Evolutionary conservation across 441 rosid species (phyloP).

Genomic region (Populus hybrid): DNA sequence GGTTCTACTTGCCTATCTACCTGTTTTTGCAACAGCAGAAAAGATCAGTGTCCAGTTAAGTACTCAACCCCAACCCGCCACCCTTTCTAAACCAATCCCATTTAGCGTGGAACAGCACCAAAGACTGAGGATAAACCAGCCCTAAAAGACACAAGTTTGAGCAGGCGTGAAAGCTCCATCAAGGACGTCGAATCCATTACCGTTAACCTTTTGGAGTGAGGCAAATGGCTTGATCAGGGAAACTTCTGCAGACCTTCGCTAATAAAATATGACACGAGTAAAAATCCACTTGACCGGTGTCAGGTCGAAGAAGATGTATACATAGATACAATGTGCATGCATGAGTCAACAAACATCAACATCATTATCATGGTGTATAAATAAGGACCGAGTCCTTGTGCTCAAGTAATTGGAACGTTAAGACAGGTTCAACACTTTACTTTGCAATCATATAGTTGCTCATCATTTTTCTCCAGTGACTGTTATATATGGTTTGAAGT

Average conservation of each 20-base stretch:
- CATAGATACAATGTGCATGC: neutral
- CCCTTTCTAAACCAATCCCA: neutral
- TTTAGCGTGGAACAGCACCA: neutral
- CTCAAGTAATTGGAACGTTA: neutral
- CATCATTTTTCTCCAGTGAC: neutral
- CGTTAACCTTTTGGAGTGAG: slow-evolving; percentile 18
- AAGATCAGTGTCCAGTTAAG: neutral
- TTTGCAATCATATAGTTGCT: neutral
- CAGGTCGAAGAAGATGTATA: neutral
- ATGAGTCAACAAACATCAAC: neutral
- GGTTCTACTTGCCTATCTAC: neutral
- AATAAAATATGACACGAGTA: slow-evolving; percentile 6
- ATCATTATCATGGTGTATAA: neutral
- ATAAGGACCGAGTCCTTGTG: neutral
- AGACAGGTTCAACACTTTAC: neutral
- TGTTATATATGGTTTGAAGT: neutral
- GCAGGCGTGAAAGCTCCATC: slow-evolving; percentile 20
- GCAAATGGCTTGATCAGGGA: slow-evolving; percentile 42
- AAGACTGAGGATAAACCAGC: neutral
- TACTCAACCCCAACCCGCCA: neutral
- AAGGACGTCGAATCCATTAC: slow-evolving; percentile 9
- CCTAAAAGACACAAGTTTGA: neutral
- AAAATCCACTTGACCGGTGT: slow-evolving; percentile 9
- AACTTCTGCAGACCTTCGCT: slow-evolving; percentile 41
- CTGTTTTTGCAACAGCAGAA: neutral